These are phyloP conservation scores for Breynia disticha DNA, from an alignment of 441 rosid genomes.

Conservation along the genomic window DNA sequence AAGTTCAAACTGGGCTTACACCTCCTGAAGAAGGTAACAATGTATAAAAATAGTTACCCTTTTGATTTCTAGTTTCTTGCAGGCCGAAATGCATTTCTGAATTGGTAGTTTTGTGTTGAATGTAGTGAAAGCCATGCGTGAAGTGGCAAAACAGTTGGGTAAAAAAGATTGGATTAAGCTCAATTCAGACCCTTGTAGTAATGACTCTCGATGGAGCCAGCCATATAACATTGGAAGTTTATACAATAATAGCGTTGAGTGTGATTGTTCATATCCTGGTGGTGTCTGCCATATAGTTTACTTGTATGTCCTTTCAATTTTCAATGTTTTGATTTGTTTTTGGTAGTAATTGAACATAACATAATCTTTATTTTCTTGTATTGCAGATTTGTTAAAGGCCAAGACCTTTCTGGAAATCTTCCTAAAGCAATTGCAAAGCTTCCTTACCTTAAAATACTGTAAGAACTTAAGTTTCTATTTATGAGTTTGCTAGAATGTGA, in stretches of 20 bases:
- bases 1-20: too few relatives aligned
- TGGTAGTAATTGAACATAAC: too few relatives aligned
- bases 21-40: too few relatives aligned
- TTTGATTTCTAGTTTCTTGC: too few relatives aligned
- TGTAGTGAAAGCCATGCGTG: constrained; percentile 19
- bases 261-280: constrained; percentile 12
- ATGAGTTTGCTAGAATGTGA: neutral
- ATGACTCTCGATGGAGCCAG: constrained; percentile 15
- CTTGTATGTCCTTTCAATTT: constrained; percentile 13
- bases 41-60: too few relatives aligned
- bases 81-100: too few relatives aligned
- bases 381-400: constrained; percentile 23
- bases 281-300: constrained; percentile 20
- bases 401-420: constrained; percentile 28
- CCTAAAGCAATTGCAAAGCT: constrained; percentile 24
- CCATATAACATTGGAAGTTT: constrained; percentile 2
- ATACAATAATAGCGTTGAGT: constrained; percentile 14
- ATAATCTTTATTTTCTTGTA: neutral
- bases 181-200: constrained; percentile 15
- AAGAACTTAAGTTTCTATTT: constrained; percentile 9
- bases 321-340: neutral
- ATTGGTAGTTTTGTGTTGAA: neutral
- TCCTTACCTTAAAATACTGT: constrained; percentile 24
- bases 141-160: constrained; percentile 19
- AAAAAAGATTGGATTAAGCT: constrained; percentile 17